Evolutionary conservation across 148 eudicot species (phyloP).

Genomic region (Pharnaceum exiguum): DNA sequence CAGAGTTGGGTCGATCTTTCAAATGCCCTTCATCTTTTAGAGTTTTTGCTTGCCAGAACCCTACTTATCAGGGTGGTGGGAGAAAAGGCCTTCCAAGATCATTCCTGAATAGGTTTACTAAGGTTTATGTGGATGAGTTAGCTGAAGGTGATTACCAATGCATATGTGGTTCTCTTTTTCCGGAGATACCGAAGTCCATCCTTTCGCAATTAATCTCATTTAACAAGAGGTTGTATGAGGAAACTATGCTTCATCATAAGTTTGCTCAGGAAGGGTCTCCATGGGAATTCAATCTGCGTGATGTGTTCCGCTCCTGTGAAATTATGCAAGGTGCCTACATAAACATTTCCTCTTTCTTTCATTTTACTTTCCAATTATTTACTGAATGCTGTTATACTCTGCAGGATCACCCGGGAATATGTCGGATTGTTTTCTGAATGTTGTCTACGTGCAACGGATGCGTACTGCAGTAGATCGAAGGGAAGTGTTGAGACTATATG

Average conservation of each 20-base stretch:
- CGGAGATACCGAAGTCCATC: constrained; percentile 43
- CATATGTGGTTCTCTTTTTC: constrained; percentile 72
- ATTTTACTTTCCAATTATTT: neutral
- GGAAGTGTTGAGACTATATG: constrained; percentile 60
- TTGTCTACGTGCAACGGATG: constrained; percentile 90
- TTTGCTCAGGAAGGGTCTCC: constrained; percentile 91
- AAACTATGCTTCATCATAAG: constrained; percentile 70
- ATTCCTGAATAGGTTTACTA: constrained; percentile 88
- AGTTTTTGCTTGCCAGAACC: constrained; percentile 97
- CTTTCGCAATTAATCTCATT: constrained; percentile 57
- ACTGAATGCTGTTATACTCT: constrained; percentile 7
- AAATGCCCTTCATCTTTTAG: constrained; percentile 88
- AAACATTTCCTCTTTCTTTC: neutral
- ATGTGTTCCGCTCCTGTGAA: constrained; percentile 87
- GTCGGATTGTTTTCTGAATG: constrained; percentile 59
- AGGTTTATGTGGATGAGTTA: constrained; percentile 96
- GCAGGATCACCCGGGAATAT: constrained; percentile 57
- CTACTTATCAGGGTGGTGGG: constrained; percentile 90
- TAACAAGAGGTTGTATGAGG: constrained; percentile 72
- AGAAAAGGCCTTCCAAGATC: constrained; percentile 98
- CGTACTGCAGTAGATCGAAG: constrained; percentile 75
- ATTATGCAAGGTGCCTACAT: constrained; percentile 58
- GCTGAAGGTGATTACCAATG: constrained; percentile 65
- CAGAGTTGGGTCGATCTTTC: constrained; percentile 85
- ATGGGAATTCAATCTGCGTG: constrained; percentile 99